A percentile compares a stretch with the other conserved stretches of the same genome.
These are phyloP conservation scores for Sporothrix euskadiensis DNA, from an alignment of 2,329 filamentous ascomycete genomes.

Conservation along the genomic window DNA sequence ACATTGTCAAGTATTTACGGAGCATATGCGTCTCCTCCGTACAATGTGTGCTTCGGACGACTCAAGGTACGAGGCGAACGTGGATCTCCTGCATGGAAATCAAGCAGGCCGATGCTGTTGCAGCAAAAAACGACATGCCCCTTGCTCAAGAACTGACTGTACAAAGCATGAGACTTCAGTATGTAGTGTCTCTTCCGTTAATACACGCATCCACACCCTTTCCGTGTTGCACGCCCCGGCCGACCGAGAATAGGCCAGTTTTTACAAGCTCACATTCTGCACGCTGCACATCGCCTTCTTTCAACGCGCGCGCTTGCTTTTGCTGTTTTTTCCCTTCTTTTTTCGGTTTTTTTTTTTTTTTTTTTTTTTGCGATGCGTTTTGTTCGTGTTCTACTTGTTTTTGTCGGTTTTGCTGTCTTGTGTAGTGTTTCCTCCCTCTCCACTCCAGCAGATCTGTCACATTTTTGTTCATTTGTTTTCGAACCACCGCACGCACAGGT, in stretches of 20 bases:
- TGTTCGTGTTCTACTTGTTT: background rate
- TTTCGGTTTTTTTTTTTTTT: too few relatives aligned
- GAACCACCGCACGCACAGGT: constrained; percentile 22
- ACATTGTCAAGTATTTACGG: background rate
- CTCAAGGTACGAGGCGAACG: background rate
- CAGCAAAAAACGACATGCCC: background rate
- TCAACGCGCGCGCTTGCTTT: constrained; percentile 8
- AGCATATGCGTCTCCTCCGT: background rate
- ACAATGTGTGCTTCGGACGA: background rate
- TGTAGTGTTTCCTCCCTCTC: background rate
- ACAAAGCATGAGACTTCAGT: too few relatives aligned
- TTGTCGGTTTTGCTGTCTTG: constrained; percentile 5
- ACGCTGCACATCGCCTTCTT: constrained; percentile 10
- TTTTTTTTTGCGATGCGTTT: background rate
- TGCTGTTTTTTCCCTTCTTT: constrained; percentile 10
- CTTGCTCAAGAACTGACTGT: background rate
- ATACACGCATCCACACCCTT: background rate
- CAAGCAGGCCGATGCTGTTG: background rate
- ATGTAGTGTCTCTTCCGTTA: constrained; percentile 1
- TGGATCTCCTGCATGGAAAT: background rate
- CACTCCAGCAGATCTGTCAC: constrained; percentile 27
- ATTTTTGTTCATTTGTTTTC: constrained; percentile 23
- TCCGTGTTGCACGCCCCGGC: constrained; percentile 13
- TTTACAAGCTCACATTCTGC: background rate
- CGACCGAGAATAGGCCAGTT: constrained; percentile 25